Base-by-base conservation (phyloP, 177 flowering plant genomes). In the Tripterygium wilfordii region DNA sequence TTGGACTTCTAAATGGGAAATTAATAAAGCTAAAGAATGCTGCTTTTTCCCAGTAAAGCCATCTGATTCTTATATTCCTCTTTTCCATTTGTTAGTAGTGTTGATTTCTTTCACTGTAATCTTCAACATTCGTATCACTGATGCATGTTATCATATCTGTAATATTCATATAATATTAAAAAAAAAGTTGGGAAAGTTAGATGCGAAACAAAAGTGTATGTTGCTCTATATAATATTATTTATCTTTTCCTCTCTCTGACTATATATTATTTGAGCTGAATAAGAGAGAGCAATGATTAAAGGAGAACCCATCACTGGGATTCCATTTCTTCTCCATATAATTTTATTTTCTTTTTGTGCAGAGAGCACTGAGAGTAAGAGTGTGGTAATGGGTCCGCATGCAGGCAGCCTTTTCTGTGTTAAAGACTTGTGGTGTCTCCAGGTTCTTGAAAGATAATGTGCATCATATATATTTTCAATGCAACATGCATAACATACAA, bases 41-140 rank as follows among this genome's bases (percentile, higher is more conserved):
- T 52, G 27, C 53, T 48, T 51, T 64, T 48, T n/a, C 20, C 61
- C 31, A n/a, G n/a, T n/a, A n/a, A n/a, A n/a, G n/a, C n/a, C n/a
- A 48, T 16, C 28, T 28, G 65, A 71, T 67, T 71, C 72, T 58
- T 53, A 45, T 64, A 53, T 61, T 63, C 63, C n/a, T n/a, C 33
- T 19, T 53, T 16, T n/a, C 10, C 22, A 33, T 13, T 44, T 25
- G 8, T 30, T 3, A 2, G 3, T 35, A 38, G 16, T 29, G 25
- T n/a, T n/a, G n/a, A n/a, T 18, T 43, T 47, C 47, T 19, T 51
- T 21, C 21, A 66, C 69, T 61, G 56, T 56, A 56, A 46, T 62
- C 63, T 75, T 72, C 74, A 65, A 76, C 70, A 72, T 70, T 72
- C 77, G 66, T 49, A 71, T 69, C 80, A 19, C 60, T n/a, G n/a